Base-by-base conservation (phyloP, 2,329 filamentous ascomycete genomes). In the Grosmannia penicillata region DNA sequence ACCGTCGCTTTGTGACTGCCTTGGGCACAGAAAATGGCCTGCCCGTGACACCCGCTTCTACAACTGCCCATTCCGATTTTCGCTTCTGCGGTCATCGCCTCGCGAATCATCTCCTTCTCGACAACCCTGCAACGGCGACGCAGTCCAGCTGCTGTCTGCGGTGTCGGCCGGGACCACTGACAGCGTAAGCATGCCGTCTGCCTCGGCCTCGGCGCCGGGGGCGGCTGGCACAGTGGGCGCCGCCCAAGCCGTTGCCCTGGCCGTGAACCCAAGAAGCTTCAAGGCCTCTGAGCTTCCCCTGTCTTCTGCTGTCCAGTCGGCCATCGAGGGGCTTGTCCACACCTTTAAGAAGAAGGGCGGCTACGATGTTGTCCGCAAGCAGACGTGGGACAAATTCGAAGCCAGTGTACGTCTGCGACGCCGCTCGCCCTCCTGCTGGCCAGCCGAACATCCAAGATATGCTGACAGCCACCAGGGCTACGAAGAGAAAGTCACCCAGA, bases 271-370 rank as follows among this genome's bases (percentile, higher is more conserved):
- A 2, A 18, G 43, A 19, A 36, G 45, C 13, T 73, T 79, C 54
- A 84, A 84, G 55, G 72, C 80, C 4, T 78, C 78, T 0, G 82
- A 89, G 48, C 65, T 89, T 15, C 82, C 82, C 2, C 60, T 87
- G 17, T 72, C 80, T 6, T 79, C 78, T 4, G 70, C 75, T n/a
- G 82, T 83, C 37, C 70, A 80, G 46, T 70, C 72, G 2, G 76
- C 78, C 2, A 84, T 89, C 40, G 82, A 87, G 49, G 71, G 68
- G 14, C 68, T 89, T 18, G 72, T 82, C n/a, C 78, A 83, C 52
- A 78, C 72, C 10, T 89, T 87, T 62, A 87, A 87, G 59, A 89
- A 87, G 61, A 85, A 84, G 57, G 83, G 83, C 43, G 80, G 81
- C 41, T 91, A 87, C 52, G 83, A 91, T 57, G 63, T 70, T 13